Evolutionary conservation across 352 stramenopile species (phyloP).

Genomic region (Phytophthora boehmeriae): DNA sequence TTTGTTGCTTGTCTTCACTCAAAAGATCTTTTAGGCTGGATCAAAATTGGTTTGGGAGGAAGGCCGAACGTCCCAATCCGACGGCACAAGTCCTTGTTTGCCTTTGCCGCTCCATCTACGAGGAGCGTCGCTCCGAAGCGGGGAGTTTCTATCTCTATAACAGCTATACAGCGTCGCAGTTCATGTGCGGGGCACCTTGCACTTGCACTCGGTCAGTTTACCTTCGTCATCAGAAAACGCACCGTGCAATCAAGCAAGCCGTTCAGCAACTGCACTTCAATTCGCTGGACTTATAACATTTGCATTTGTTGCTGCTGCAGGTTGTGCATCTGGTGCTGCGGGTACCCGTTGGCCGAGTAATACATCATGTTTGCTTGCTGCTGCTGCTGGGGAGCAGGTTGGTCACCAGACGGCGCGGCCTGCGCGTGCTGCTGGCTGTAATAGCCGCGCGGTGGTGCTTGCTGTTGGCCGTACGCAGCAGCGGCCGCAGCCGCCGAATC

Average conservation of each 20-base stretch:
- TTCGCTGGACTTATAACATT: slow-evolving; percentile 59
- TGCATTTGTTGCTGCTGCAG: slow-evolving; percentile 69
- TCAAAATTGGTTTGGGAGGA: slow-evolving; percentile 37
- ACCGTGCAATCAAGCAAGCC: slow-evolving; percentile 31
- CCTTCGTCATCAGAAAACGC: slow-evolving; percentile 23
- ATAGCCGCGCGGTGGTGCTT: slow-evolving; percentile 38
- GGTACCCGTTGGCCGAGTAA: slow-evolving; percentile 66
- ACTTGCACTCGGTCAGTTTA: slow-evolving; percentile 31
- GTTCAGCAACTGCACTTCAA: slow-evolving; percentile 19
- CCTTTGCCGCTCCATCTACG: slow-evolving; percentile 19
- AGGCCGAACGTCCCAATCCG: slow-evolving; percentile 25
- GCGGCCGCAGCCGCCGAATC: slow-evolving; percentile 61
- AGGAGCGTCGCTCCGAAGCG: slow-evolving; percentile 29
- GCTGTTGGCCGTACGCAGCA: slow-evolving; percentile 56
- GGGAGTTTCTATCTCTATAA: slow-evolving; percentile 48
- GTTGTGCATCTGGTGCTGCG: slow-evolving; percentile 78
- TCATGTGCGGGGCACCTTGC: slow-evolving; percentile 9
- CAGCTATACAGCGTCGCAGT: slow-evolving; percentile 21
- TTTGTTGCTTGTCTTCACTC: slow-evolving; percentile 20
- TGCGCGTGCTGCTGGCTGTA: slow-evolving; percentile 56
- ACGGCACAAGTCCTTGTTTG: slow-evolving; percentile 30
- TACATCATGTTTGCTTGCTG: slow-evolving; percentile 69
- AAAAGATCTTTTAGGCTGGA: slow-evolving; percentile 26
- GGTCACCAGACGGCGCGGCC: slow-evolving; percentile 26
- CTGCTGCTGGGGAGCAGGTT: slow-evolving; percentile 31